A percentile compares a stretch with the other conserved stretches of the same genome.
Evolutionary conservation across 2,329 filamentous ascomycete species (phyloP).

Genomic region (Apiospora sp.): DNA sequence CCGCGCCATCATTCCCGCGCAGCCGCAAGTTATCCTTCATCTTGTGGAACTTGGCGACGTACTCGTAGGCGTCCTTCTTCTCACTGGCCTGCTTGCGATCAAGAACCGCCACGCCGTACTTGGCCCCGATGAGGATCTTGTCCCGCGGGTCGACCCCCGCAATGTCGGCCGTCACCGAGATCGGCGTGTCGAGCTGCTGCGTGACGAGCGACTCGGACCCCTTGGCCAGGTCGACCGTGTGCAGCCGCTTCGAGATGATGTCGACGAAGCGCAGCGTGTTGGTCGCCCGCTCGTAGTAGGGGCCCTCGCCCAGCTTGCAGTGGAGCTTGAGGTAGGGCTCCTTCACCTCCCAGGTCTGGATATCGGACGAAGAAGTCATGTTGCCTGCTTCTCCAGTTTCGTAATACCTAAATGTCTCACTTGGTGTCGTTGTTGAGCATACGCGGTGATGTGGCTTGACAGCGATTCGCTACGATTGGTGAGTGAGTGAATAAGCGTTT

Average conservation of each 20-base stretch:
- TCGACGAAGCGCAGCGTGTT: conserved; percentile 81
- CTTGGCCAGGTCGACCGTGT: conserved; percentile 71
- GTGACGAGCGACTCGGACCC: conserved; percentile 72
- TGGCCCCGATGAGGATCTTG: conserved; percentile 79
- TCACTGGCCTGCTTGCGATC: conserved; percentile 69
- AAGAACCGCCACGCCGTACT: conserved; percentile 82
- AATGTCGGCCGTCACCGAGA: conserved; percentile 81
- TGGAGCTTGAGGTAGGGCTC: conserved; percentile 67
- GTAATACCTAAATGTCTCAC: not conserved
- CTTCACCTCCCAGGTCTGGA: conserved; percentile 60
- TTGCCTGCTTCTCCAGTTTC: not conserved
- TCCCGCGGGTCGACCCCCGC: conserved; percentile 66
- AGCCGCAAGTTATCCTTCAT: conserved; percentile 58
- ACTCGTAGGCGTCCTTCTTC: conserved; percentile 60
- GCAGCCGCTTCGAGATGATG: conserved; percentile 79
- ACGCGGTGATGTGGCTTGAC: not conserved
- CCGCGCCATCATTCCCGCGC: conserved; percentile 81
- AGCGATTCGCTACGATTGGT: conserved; percentile 1
- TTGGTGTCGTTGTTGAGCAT: conserved; percentile 25
- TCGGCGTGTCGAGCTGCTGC: conserved; percentile 60
- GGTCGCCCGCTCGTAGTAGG: conserved; percentile 73
- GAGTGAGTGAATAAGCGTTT: not conserved
- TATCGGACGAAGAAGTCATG: conserved; percentile 19
- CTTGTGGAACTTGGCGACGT: conserved; percentile 56
- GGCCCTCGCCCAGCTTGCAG: conserved; percentile 76